Evolutionary conservation across 148 eudicot genomes (phyloP), one percentile per base, ranked within the genome.

Genomic region (Salicornia ramosissima): DNA sequence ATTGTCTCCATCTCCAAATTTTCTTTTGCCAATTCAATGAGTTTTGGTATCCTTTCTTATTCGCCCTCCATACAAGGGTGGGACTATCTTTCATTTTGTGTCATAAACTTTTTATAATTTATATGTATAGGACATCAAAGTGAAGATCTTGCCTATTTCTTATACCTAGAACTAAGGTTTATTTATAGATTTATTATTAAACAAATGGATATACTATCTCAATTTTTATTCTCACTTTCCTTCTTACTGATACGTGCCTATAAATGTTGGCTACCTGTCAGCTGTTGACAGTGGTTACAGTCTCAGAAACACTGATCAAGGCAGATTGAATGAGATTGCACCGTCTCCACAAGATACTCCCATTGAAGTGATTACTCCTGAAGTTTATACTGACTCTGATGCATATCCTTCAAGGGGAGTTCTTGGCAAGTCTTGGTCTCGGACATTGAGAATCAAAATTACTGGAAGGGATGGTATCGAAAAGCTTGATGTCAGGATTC

Each of bases 401-500:
- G 80, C 87, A 72, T 85, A 83, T 82, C 77, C 74, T 72, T 83
- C 85, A 33, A 60, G 65, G 55, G 84, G 77, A 58, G 69, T 80
- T 51, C 85, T 86, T 66, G 84, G 84, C 34, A 84, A 82, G 77
- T 79, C 87, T 64, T 87, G 95, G 92, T 90, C 98, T 29, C 80
- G 88, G 39, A 85, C 87, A 63, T 73, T 93, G 76, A 87, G 98
- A 81, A 81, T 93, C 68, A 90, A 74, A 79, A 90, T 93, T 30
- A 90, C 88, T 22, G 92, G 96, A 70, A 80, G 79, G 61, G 90
- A 93, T 79, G 96, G 96, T 67, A 71, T 76, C 79, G 95, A 90
- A 83, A 93, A 85, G 67, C 96, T 90, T 55, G 96, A 93, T 73
- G 84, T 90, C 59, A 79, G 88, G 45, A 85, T 93, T 72, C 98